phyloP scores from a whole-genome alignment of 2,329 filamentous ascomycete species.

The Fusarium sp. region DNA sequence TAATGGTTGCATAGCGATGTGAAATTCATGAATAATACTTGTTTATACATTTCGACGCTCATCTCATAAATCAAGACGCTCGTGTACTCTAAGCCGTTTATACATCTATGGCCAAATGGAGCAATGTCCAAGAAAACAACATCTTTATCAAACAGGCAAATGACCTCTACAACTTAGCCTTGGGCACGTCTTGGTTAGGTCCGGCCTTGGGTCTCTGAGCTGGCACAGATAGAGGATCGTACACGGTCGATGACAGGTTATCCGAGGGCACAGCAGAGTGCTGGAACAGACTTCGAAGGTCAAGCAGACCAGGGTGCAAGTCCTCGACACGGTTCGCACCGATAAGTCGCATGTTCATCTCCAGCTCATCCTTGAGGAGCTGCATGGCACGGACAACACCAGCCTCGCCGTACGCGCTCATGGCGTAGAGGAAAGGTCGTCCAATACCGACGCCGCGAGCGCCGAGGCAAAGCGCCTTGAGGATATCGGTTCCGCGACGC shows the following conservation, averaged over 20 bases:
- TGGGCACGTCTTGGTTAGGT: slow-evolving; percentile 16
- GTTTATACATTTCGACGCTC: slow-evolving; percentile 23
- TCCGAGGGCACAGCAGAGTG: slow-evolving; percentile 68
- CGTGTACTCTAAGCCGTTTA: slow-evolving; percentile 35
- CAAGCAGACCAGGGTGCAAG: slow-evolving; percentile 84
- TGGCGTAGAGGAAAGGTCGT: slow-evolving; percentile 94
- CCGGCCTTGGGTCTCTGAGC: slow-evolving; percentile 63
- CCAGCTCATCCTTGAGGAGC: slow-evolving; percentile 94
- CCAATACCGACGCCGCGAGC: slow-evolving; percentile 95
- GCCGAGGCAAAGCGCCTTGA: slow-evolving; percentile 94
- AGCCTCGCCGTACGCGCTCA: slow-evolving; percentile 89
- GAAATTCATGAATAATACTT: slow-evolving; percentile 15
- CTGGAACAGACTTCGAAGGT: slow-evolving; percentile 77
- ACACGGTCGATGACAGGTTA: slow-evolving; percentile 63
- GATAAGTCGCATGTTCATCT: slow-evolving; percentile 98
- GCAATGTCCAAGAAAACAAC: slow-evolving; percentile 9
- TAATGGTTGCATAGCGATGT: slow-evolving; percentile 31
- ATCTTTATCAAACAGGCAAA: not conserved
- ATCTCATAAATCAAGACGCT: slow-evolving; percentile 19
- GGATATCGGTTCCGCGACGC: slow-evolving; percentile 90
- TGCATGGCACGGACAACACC: slow-evolving; percentile 96
- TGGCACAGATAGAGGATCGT: slow-evolving; percentile 69
- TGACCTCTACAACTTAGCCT: slow-evolving; percentile 63
- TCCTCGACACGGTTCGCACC: slow-evolving; percentile 83
- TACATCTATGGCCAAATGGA: slow-evolving; percentile 33